phyloP scores from a whole-genome alignment of 768 basidiomycete genomes.

The Lactarius deliciosus region DNA sequence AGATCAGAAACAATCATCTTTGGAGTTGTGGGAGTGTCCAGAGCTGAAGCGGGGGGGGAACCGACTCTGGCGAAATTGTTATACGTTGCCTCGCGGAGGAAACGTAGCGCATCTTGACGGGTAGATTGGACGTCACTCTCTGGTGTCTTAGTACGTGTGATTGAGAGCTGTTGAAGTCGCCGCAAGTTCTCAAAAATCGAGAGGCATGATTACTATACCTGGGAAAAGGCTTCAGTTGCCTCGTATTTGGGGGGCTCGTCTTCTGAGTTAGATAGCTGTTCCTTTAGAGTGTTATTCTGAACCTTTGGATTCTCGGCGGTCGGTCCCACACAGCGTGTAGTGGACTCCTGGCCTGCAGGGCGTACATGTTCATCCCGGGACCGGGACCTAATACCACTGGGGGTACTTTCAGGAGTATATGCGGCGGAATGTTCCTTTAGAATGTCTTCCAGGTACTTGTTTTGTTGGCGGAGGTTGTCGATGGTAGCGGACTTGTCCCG shows the following conservation, averaged over 20 bases:
- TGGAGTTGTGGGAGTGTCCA: conserved; percentile 15
- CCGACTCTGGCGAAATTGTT: conserved; percentile 24
- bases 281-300: background rate
- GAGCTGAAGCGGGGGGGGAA: conserved; percentile 13
- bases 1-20: conserved; percentile 23
- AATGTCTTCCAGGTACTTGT: conserved; percentile 33
- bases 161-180: conserved; percentile 9
- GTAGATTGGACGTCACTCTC: conserved; percentile 25
- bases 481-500: conserved; percentile 27
- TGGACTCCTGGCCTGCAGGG: conserved; percentile 14
- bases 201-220: background rate
- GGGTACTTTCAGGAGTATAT: background rate
- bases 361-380: conserved; percentile 4
- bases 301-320: background rate
- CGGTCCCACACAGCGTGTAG: background rate
- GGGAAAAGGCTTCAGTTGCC: conserved; percentile 18
- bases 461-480: conserved; percentile 23
- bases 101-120: conserved; percentile 28
- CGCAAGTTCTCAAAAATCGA: background rate
- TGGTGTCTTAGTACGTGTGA: conserved; percentile 15
- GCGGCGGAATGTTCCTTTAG: conserved; percentile 34
- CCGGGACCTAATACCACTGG: background rate
- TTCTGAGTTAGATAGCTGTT: conserved; percentile 5
- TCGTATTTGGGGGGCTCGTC: conserved; percentile 26
- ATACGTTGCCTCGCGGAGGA: conserved; percentile 29